Evolutionary conservation across 1,284 basidiomycete species (phyloP).

Genomic region (Kwoniella shivajii): DNA sequence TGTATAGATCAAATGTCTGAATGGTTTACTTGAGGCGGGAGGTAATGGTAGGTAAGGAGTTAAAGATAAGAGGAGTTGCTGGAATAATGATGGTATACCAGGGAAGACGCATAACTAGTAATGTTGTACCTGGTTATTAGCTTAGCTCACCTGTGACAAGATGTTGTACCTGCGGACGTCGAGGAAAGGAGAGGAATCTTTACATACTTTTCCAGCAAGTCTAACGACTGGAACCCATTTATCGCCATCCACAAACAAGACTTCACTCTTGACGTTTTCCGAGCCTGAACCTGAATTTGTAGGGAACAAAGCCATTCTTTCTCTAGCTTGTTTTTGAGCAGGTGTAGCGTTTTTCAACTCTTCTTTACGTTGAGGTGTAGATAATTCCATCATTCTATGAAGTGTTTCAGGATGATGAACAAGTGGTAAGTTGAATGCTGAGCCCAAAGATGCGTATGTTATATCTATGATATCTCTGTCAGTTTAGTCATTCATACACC

Average conservation of each 20-base stretch:
- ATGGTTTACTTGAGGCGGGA: slow-evolving; percentile 67
- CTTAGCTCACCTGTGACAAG: too few relatives aligned
- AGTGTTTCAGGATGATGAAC: slow-evolving; percentile 79
- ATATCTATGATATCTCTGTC: too few relatives aligned
- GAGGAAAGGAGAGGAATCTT: too few relatives aligned
- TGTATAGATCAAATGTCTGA: slow-evolving; percentile 76
- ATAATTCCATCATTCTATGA: slow-evolving; percentile 70
- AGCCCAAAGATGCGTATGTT: slow-evolving; percentile 82
- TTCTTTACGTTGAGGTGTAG: slow-evolving; percentile 59
- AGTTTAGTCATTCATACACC: too few relatives aligned
- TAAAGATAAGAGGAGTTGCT: slow-evolving; percentile 72
- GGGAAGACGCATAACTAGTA: slow-evolving; percentile 75
- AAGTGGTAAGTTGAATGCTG: slow-evolving; percentile 76
- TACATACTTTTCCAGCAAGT: slow-evolving; percentile 67
- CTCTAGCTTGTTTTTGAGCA: slow-evolving; percentile 70
- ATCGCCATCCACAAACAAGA: slow-evolving; percentile 70
- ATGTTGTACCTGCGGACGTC: slow-evolving; percentile 4
- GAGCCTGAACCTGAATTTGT: slow-evolving; percentile 47
- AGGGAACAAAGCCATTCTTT: slow-evolving; percentile 83
- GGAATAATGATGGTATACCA: slow-evolving; percentile 84
- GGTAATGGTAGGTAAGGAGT: slow-evolving; percentile 75
- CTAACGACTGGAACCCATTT: slow-evolving; percentile 89
- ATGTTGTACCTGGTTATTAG: too few relatives aligned
- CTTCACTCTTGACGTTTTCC: slow-evolving; percentile 61
- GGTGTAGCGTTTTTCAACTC: slow-evolving; percentile 65